Evolutionary conservation across 495 filamentous ascomycete genomes (phyloP), one percentile per base, ranked within the genome.

Genomic region (Lepraria neglecta): DNA sequence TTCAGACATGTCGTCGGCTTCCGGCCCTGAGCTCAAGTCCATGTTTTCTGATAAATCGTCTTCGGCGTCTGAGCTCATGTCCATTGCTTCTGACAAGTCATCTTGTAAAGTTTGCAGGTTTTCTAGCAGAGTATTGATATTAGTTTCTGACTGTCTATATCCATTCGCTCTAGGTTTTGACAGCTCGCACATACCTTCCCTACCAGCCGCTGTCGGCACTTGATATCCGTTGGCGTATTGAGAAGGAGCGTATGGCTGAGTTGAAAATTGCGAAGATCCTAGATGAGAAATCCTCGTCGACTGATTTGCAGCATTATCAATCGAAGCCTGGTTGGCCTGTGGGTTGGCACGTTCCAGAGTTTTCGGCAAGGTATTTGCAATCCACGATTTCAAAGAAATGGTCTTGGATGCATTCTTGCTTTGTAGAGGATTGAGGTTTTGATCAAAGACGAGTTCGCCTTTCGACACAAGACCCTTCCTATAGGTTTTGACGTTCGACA

Each of bases 11-110:
- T 40, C 51, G 42, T 61, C 45, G 3, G 48, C 64, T 28, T 65
- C 64, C 6, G 64, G 60, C 56, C 64, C 64, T 15, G 64, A 65
- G 46, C 64, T 65, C 45, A 62, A 42, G 5, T 65, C 64, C 64
- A 65, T 65, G 33, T 62, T 61, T 35, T 65, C 59, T 6, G 64
- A 65, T 6, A 58, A 47, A 21, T 65, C 61, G 50, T 61, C 59
- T 42, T 61, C 59, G 19, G 42, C 14, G 38, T 55, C 59, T 15
- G 61, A 57, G 14, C 45, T 58, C 43, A 54, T 63, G 17, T 63
- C 61, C 47, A 63, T 63, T 55, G 56, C 54, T 40, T 63, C 54
- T 27, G 56, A 53, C 43, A 58, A 28, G 30, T 57, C 55, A 46
- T 51, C 52, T 53, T 57, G 40, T 14, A 58, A 38, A 12, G 9